Evolutionary conservation across 2,329 filamentous ascomycete genomes (phyloP), one percentile per base, ranked within the genome.

Genomic region (Colletotrichum sp.): DNA sequence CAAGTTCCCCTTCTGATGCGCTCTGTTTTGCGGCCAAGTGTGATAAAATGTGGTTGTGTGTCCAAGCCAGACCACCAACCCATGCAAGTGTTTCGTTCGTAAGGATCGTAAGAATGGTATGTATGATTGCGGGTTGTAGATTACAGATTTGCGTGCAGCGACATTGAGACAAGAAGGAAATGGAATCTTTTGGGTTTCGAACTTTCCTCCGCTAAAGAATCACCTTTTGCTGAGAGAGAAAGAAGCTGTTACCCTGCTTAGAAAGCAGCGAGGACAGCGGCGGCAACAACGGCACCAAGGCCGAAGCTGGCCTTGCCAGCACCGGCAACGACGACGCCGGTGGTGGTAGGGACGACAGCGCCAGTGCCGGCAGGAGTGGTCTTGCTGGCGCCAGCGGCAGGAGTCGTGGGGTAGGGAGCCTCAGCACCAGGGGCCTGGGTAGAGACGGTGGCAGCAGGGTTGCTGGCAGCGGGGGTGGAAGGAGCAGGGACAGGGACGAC

Each of bases 81-180:
- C 36, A 71, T 72, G 66, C 71, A 75, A 77, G 52, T 82, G 79
- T 81, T 82, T 82, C 80, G 82, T 85, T 89, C 87, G 85, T 89
- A 90, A 90, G 87, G 89, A 91, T 90, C 88, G 89, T 90, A 87
- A 89, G 88, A 90, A 90, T 86, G 83, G 83, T 84, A 89, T 68
- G 63, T 75, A 75, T 72, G 70, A 75, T 75, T 75, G 73, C 63
- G 32, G 70, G 28, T 25, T 80, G 74, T 74, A 77, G 69, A 74
- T 66, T 71, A 65, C 64, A 74, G 65, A 61, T 52, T 60, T 68
- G 73, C 73, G 73, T 77, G 73, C 72, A 79, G 74, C 69, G 63
- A 72, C 73, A 74, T 68, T 57, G 77, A 78, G 72, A 77, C 57
- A 77, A 74, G 77, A 79, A 80, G 78, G 76, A 78, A 66, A 70